These are phyloP conservation scores for Trichosanthes cucumerina DNA, from an alignment of 306 rosid species.

Conservation along the genomic window DNA sequence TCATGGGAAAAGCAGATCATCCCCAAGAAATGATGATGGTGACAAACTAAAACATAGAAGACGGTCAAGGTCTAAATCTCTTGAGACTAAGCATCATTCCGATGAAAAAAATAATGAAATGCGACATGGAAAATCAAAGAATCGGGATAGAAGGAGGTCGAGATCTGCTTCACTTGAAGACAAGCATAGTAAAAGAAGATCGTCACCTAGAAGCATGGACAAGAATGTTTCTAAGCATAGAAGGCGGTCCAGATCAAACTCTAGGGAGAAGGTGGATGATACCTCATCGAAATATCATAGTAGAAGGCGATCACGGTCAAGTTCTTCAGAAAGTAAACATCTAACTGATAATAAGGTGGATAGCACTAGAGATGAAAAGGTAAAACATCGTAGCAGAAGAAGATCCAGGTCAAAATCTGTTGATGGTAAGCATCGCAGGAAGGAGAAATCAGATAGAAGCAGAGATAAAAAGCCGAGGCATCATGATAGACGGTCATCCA, in stretches of 20 bases:
- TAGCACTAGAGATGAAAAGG: slow-evolving; percentile 32
- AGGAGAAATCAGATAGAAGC: slow-evolving; percentile 38
- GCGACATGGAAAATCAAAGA: slow-evolving; percentile 40
- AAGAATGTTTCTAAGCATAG: slow-evolving; percentile 52
- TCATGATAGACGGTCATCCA: slow-evolving; percentile 61
- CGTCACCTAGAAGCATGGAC: slow-evolving; percentile 51
- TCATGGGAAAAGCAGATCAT: slow-evolving; percentile 44
- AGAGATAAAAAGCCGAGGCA: slow-evolving; percentile 59
- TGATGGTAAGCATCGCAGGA: slow-evolving; percentile 35
- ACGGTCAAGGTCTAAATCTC: slow-evolving; percentile 69
- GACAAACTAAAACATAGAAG: slow-evolving; percentile 44
- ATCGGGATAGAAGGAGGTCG: slow-evolving; percentile 54
- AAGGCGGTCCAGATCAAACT: slow-evolving; percentile 68
- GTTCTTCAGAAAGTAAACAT: slow-evolving; percentile 47
- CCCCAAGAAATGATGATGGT: slow-evolving; percentile 61
- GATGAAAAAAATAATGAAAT: slow-evolving; percentile 38
- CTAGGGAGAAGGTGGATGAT: slow-evolving; percentile 32
- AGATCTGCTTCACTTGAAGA: slow-evolving; percentile 61
- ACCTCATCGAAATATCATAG: slow-evolving; percentile 34
- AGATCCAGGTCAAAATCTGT: slow-evolving; percentile 50
- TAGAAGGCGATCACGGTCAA: slow-evolving; percentile 75
- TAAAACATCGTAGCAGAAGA: slow-evolving; percentile 42
- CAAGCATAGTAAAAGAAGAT: slow-evolving; percentile 36
- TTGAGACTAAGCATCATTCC: slow-evolving; percentile 34
- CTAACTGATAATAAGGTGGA: slow-evolving; percentile 32